Percentiles rank a stretch among this genome's conserved stretches.
These are phyloP conservation scores for Lepidium aucheri DNA, from an alignment of 345 rosid species.

Conservation along the genomic window DNA sequence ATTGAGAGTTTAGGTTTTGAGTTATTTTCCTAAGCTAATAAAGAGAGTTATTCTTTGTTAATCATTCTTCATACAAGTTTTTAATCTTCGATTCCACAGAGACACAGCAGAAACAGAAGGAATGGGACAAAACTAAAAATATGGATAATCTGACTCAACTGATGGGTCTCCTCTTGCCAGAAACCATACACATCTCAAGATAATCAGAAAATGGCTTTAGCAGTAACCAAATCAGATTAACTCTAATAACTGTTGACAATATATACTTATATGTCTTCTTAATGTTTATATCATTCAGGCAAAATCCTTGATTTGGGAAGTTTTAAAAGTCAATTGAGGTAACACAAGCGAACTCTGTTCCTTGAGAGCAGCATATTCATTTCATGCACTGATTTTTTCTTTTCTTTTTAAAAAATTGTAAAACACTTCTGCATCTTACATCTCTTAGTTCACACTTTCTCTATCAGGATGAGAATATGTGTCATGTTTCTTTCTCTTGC, in stretches of 20 bases:
- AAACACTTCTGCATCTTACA: not conserved
- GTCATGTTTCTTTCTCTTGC: constrained; percentile 1
- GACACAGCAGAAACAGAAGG: constrained; percentile 31
- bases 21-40: no score
- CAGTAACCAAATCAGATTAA: not conserved
- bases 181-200: constrained; percentile 28
- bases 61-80: no score
- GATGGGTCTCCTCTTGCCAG: constrained; percentile 74
- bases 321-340: not conserved
- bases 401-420: not conserved
- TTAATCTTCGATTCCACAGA: no score
- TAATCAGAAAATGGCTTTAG: constrained; percentile 1
- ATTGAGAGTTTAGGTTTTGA: no score
- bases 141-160: constrained; percentile 79
- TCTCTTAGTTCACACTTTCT: not conserved
- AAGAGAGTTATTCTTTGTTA: no score
- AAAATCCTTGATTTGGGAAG: constrained; percentile 20
- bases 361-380: constrained; percentile 9
- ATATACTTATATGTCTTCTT: not conserved
- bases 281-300: not conserved
- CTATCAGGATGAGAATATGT: not conserved
- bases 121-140: constrained; percentile 42
- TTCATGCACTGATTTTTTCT: not conserved
- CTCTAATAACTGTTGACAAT: not conserved
- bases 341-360: not conserved